These are phyloP conservation scores for Micractinium sp. DNA, from an alignment of 139 green algal genomes.

Conservation along the genomic window DNA sequence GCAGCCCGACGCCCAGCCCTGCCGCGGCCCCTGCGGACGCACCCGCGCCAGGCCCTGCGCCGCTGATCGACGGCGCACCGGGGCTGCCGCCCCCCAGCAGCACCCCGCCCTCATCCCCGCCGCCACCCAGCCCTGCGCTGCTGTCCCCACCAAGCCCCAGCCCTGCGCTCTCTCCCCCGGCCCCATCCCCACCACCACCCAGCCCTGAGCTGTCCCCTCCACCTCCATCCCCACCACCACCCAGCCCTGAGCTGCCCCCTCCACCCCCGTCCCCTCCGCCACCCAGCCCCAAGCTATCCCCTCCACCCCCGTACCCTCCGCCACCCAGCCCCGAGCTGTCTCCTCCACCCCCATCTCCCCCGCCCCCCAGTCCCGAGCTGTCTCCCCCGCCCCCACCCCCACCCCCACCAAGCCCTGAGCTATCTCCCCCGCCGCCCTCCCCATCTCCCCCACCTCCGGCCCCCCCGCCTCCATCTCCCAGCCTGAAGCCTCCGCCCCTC, in stretches of 20 bases:
- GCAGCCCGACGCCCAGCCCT: too few relatives aligned
- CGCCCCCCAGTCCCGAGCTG: not conserved
- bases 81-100: too few relatives aligned
- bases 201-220: too few relatives aligned
- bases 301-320: not conserved
- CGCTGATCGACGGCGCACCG: not conserved
- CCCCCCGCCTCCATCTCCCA: not conserved
- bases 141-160: too few relatives aligned
- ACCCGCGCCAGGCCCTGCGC: not conserved
- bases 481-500: not conserved
- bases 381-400: not conserved
- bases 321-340: not conserved
- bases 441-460: not conserved
- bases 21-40: not conserved
- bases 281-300: not conserved
- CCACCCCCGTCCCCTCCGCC: not conserved
- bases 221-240: not conserved
- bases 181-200: too few relatives aligned
- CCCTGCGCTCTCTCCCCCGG: too few relatives aligned
- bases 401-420: not conserved
- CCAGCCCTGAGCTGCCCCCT: not conserved
- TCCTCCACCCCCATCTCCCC: not conserved
- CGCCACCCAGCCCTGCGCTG: too few relatives aligned
- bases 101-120: too few relatives aligned
- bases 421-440: not conserved